These are phyloP conservation scores for Nadsonia commutata DNA, from an alignment of 1,139 yeast species.

Conservation along the genomic window DNA sequence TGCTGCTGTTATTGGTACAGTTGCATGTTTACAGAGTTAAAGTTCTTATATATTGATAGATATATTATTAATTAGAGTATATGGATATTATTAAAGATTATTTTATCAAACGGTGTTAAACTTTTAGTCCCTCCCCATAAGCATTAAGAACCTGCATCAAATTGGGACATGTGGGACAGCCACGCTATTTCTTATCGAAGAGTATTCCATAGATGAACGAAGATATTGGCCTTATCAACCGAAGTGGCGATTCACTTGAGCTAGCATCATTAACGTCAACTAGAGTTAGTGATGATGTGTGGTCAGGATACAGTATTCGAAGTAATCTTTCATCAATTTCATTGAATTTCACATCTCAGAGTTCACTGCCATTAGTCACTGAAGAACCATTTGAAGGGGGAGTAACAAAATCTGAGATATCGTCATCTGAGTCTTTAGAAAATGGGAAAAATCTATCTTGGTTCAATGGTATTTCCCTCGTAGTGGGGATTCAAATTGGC, in stretches of 20 bases:
- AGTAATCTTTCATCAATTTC: conserved; percentile 9
- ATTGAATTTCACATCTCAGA: conserved; percentile 7
- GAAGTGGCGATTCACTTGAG: conserved; percentile 20
- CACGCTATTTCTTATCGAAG: too few relatives aligned
- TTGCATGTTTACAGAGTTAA: conserved; percentile 15
- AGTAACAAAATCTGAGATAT: conserved; percentile 7
- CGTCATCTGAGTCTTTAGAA: conserved; percentile 19
- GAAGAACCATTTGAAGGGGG: conserved; percentile 7
- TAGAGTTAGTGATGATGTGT: conserved; percentile 10
- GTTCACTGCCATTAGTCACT: conserved; percentile 3
- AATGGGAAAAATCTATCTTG: conserved; percentile 23
- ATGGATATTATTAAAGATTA: too few relatives aligned
- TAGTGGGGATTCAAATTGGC: conserved; percentile 29
- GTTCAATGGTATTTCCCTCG: conserved; percentile 26
- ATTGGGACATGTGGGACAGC: conserved; percentile 1
- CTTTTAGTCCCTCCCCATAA: too few relatives aligned
- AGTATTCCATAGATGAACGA: too few relatives aligned
- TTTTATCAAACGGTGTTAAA: too few relatives aligned
- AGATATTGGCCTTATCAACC: conserved; percentile 3
- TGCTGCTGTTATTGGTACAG: conserved; percentile 22
- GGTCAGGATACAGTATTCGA: conserved; percentile 16
- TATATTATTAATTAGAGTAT: too few relatives aligned
- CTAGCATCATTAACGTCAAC: conserved; percentile 23
- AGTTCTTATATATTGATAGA: too few relatives aligned
- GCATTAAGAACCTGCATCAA: neutral